Conservation (phyloP, 805 yeast species). For the Hanseniaspora taiwanica region DNA sequence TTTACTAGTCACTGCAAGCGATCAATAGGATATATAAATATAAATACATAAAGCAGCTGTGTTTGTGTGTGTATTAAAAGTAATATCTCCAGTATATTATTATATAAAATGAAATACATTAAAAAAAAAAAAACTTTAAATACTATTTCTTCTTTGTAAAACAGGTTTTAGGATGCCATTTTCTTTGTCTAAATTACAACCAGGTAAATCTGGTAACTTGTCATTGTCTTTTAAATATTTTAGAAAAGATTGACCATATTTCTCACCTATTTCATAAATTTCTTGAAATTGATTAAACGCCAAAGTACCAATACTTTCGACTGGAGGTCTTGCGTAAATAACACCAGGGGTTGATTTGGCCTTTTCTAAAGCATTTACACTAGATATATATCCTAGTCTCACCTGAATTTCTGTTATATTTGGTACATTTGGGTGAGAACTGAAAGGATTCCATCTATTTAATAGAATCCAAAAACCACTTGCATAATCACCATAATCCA, state of each 20-base stretch:
- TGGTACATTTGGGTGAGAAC: constrained; percentile 78
- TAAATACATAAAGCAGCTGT: no score
- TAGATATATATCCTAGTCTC: constrained; percentile 85
- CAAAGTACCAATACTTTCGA: constrained; percentile 79
- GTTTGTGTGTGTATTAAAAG: no score
- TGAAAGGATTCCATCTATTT: constrained; percentile 83
- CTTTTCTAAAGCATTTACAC: constrained; percentile 81
- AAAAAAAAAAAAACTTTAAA: constrained; percentile 20
- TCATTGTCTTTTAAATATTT: constrained; percentile 38
- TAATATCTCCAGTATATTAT: no score
- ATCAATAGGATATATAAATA: background rate
- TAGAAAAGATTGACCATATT: constrained; percentile 51
- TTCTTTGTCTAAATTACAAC: constrained; percentile 18
- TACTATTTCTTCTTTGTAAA: constrained; percentile 50
- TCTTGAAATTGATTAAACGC: constrained; percentile 90
- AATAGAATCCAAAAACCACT: constrained; percentile 86
- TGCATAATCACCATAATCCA: constrained; percentile 84
- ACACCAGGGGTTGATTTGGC: constrained; percentile 82
- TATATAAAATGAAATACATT: no score
- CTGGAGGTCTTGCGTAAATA: constrained; percentile 82
- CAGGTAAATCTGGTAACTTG: constrained; percentile 51
- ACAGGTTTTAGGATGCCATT: constrained; percentile 21
- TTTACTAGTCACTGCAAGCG: constrained; percentile 54
- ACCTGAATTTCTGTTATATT: constrained; percentile 91
- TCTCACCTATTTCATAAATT: constrained; percentile 67